Conservation (phyloP, 306 rosid genomes). For the Dicorynia guianensis region DNA sequence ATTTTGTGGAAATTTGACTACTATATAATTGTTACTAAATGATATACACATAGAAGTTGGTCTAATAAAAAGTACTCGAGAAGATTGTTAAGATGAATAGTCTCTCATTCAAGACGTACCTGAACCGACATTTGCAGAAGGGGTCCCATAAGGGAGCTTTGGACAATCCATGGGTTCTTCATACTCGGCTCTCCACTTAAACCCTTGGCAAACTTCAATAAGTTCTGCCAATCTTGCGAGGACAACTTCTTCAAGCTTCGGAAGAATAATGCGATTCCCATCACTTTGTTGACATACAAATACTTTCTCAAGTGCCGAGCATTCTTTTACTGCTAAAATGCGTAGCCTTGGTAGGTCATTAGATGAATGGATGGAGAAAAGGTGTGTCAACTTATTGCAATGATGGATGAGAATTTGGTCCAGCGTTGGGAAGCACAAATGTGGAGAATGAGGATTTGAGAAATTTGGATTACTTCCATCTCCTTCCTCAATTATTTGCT, state of each 20-base stretch:
- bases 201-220: no score
- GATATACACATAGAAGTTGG: no score
- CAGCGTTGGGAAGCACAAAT: neutral
- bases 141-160: no score
- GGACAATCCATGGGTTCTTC: no score
- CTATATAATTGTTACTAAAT: no score
- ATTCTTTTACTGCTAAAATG: neutral
- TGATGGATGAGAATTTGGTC: neutral
- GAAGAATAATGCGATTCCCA: neutral
- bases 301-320: neutral
- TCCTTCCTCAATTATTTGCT: slow-evolving; percentile 1
- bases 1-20: no score
- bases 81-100: no score
- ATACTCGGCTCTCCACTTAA: no score
- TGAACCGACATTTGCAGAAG: no score
- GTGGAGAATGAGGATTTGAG: neutral
- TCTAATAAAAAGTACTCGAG: no score
- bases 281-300: neutral
- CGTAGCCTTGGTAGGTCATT: neutral
- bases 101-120: no score
- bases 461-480: neutral
- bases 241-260: neutral
- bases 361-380: neutral
- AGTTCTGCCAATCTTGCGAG: neutral
- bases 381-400: slow-evolving; percentile 1